A percentile compares a stretch with the other conserved stretches of the same genome.
phyloP scores from a whole-genome alignment of 176 grass and related monocot species.

The Dendrocalamus sinicus region DNA sequence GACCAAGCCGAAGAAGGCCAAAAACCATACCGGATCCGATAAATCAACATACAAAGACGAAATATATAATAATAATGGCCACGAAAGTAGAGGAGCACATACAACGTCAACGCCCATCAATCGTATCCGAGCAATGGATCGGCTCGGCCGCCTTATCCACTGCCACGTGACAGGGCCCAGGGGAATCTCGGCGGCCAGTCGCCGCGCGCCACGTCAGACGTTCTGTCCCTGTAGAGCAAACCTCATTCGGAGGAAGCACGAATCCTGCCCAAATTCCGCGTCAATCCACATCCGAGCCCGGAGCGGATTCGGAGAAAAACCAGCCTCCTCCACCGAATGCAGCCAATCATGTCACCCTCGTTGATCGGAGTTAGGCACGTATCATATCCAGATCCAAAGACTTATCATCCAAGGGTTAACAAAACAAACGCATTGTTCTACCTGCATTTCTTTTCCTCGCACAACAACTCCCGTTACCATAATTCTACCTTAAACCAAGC shows the following conservation, averaged over 20 bases:
- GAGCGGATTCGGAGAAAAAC: slow-evolving; percentile 26
- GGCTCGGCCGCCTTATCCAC: slow-evolving; percentile 40
- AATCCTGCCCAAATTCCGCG: slow-evolving; percentile 6
- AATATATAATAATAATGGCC: not conserved
- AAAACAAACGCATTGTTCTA: not conserved
- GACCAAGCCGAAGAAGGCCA: too few relatives aligned
- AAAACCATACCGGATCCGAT: not conserved
- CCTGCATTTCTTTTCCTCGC: not conserved
- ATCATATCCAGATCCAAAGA: slow-evolving; percentile 27
- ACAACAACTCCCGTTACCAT: not conserved
- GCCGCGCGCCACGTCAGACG: not conserved
- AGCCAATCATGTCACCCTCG: not conserved
- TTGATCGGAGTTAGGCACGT: not conserved
- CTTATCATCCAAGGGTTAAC: not conserved
- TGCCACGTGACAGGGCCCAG: slow-evolving; percentile 48
- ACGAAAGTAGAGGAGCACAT: not conserved
- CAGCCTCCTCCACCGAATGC: not conserved
- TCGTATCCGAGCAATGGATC: not conserved
- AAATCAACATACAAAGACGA: not conserved
- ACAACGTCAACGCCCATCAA: not conserved
- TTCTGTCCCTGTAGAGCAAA: not conserved
- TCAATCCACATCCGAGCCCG: slow-evolving; percentile 48
- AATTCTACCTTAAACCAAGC: not conserved
- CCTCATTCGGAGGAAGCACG: slow-evolving; percentile 6
- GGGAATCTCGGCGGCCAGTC: slow-evolving; percentile 47